Percentiles rank a stretch among this genome's conserved stretches.
Conservation (phyloP, 2,329 filamentous ascomycete species). For the Penicillium sp. region DNA sequence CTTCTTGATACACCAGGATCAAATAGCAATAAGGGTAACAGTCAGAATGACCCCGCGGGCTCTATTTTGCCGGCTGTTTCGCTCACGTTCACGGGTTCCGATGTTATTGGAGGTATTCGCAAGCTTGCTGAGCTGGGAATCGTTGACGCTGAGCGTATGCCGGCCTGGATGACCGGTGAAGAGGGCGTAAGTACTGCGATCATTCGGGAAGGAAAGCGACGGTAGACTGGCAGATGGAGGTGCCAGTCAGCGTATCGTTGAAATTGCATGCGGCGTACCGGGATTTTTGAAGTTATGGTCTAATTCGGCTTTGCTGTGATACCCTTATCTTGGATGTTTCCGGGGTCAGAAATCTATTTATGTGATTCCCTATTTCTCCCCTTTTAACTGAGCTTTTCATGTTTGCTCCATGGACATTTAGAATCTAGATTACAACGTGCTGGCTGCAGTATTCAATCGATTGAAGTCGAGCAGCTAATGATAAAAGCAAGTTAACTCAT, state of each 20-base stretch:
- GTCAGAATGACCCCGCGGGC: neutral
- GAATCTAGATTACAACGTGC: too few relatives aligned
- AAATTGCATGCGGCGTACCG: conserved; percentile 4
- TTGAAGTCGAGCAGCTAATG: too few relatives aligned
- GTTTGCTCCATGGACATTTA: too few relatives aligned
- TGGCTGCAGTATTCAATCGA: too few relatives aligned
- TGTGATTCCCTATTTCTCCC: too few relatives aligned
- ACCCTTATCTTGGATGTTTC: conserved; percentile 11
- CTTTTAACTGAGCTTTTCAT: too few relatives aligned
- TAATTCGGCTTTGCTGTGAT: conserved; percentile 11
- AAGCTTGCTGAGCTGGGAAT: conserved; percentile 67
- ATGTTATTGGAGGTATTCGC: conserved; percentile 75
- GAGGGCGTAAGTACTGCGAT: conserved; percentile 69
- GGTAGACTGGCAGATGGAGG: conserved; percentile 17
- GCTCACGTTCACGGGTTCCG: conserved; percentile 65
- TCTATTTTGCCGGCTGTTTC: conserved; percentile 26
- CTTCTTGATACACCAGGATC: conserved; percentile 42
- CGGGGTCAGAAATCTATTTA: too few relatives aligned
- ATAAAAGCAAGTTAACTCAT: too few relatives aligned
- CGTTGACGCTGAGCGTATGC: conserved; percentile 71
- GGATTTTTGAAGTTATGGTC: conserved; percentile 1
- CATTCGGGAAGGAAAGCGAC: conserved; percentile 54
- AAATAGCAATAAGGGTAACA: conserved; percentile 9
- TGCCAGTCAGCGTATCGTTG: conserved; percentile 1
- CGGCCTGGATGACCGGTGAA: conserved; percentile 86